Base-by-base conservation (phyloP, 2,329 filamentous ascomycete species). In the Raffaelea albimanens region DNA sequence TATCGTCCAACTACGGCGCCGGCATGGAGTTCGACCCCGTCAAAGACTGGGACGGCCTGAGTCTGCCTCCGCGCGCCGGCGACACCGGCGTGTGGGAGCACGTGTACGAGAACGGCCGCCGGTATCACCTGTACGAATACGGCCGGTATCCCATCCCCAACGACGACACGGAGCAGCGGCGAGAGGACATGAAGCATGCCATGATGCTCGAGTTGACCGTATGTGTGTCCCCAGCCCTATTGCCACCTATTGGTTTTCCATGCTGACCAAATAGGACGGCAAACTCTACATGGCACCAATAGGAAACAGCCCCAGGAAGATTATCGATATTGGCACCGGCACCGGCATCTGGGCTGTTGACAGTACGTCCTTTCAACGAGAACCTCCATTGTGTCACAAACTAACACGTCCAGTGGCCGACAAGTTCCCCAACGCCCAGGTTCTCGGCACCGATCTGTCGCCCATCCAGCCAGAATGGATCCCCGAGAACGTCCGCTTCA, bases 401-500 rank as follows among this genome's bases (percentile, higher is more conserved):
- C 25, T 13, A 29, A 29, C 25, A 7, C 13, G 25, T 29, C 13
- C 25, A 29, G 46, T 48, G 3, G 51, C 45, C 2, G 51, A 53
- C 19, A 29, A 34, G 36, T 51, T 39, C 21, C 51, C 51, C 9
- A 40, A 39, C n/a, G 44, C 48, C 31, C 38, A 49, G 33, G 43
- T 53, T 7, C 23, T 53, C 7, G 51, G 51, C 34, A 44, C 78
- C 53, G 67, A 70, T 51, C 56, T 69, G 7, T 64, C 62, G 11
- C 63, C 63, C 11, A 67, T 50, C 25, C 48, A 85, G 56, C 80
- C 81, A 2, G 64, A 66, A 5, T 69, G 74, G 45, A 80, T 87
- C 1, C 84, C 85, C 0, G 73, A 76, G 18, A 90, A 89, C 53
- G 80, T 87, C 11, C 76, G 80, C 52, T 90, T 89, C 54, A 78